Evolutionary conservation across 192 early-diverging fungal species (phyloP).

Genomic region (Physocladia obscura): DNA sequence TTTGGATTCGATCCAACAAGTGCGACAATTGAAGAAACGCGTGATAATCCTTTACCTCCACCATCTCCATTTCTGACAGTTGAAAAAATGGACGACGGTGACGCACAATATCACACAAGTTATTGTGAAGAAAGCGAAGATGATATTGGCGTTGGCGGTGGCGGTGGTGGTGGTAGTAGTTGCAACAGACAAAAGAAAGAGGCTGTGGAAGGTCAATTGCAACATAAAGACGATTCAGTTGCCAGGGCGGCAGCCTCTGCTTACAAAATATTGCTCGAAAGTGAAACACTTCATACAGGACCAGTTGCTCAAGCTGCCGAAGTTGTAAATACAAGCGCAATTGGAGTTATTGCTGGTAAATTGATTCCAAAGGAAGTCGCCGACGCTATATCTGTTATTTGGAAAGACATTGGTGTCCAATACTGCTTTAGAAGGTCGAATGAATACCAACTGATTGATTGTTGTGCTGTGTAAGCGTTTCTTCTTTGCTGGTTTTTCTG

Average conservation of each 20-base stretch:
- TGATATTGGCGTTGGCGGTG: background rate
- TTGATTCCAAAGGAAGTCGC: slow-evolving; percentile 22
- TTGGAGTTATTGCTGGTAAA: slow-evolving; percentile 40
- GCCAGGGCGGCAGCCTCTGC: slow-evolving; percentile 1
- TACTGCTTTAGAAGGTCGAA: slow-evolving; percentile 33
- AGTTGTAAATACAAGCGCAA: slow-evolving; percentile 12
- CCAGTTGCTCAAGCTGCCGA: slow-evolving; percentile 22
- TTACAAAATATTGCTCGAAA: background rate
- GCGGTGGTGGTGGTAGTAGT: background rate
- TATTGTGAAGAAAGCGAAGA: background rate
- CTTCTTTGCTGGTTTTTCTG: background rate
- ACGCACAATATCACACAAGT: background rate
- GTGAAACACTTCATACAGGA: background rate
- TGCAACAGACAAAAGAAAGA: slow-evolving; percentile 5
- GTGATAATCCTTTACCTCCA: background rate
- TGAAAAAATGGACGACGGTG: background rate
- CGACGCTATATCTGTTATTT: slow-evolving; percentile 32
- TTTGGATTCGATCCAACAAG: slow-evolving; percentile 16
- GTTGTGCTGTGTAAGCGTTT: slow-evolving; percentile 38
- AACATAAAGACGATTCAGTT: slow-evolving; percentile 13
- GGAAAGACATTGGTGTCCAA: slow-evolving; percentile 46
- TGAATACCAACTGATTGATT: slow-evolving; percentile 49
- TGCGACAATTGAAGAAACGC: too few species aligned
- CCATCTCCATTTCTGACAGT: background rate
- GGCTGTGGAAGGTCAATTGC: slow-evolving; percentile 9